Evolutionary conservation across 169 alveolate genomes (phyloP).

Genomic region (Plasmodium chabaudi): DNA sequence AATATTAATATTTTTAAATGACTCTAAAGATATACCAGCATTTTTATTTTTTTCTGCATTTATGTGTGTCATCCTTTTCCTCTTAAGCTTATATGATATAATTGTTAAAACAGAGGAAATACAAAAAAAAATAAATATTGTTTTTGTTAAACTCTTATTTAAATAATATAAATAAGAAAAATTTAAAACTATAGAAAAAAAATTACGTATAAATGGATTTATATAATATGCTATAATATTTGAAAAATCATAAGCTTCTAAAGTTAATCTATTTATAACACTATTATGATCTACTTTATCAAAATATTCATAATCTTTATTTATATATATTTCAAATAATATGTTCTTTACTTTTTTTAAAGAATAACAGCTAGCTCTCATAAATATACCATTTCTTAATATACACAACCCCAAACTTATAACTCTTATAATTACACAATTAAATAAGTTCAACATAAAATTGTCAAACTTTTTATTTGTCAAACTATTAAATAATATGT

Average conservation of each 20-base stretch:
- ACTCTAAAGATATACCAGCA: conserved; percentile 21
- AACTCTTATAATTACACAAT: conserved; percentile 25
- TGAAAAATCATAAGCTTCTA: conserved; percentile 54
- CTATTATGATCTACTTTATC: conserved; percentile 30
- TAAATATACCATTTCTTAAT: conserved; percentile 32
- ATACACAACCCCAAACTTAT: conserved; percentile 23
- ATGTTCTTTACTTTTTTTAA: conserved; percentile 32
- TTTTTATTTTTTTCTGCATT: conserved; percentile 16
- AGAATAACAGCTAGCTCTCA: conserved; percentile 21
- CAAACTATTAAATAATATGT: conserved; percentile 17
- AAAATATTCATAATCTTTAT: conserved; percentile 40
- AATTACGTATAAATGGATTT: conserved; percentile 36
- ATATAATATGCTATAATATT: conserved; percentile 59
- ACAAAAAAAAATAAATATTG: conserved; percentile 15
- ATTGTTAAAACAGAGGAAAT: conserved; percentile 45
- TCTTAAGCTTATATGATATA: conserved; percentile 33
- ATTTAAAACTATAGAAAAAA: conserved; percentile 49
- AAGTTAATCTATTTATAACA: conserved; percentile 31
- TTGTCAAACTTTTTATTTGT: conserved; percentile 21
- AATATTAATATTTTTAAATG: conserved; percentile 34
- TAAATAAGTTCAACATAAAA: conserved; percentile 5
- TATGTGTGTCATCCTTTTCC: conserved; percentile 15
- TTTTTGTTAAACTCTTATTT: conserved; percentile 22
- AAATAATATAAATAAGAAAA: conserved; percentile 35
- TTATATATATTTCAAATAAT: conserved; percentile 26